Conservation (phyloP, 768 basidiomycete species). For the Lactarius indigo region DNA sequence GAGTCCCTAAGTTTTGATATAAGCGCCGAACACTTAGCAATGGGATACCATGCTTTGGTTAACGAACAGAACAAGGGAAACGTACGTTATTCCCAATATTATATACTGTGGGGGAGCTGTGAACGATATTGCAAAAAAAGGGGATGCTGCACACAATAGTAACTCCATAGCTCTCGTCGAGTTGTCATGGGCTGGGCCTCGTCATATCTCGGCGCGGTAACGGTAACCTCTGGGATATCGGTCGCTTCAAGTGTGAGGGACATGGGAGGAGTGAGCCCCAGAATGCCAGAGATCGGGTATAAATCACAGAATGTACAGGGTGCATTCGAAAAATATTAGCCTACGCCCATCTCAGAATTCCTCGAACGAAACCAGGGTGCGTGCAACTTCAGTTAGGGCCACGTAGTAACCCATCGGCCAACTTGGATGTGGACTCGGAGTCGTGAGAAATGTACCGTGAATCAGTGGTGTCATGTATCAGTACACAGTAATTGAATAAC, state of each 20-base stretch:
- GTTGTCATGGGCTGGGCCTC: slow-evolving; percentile 75
- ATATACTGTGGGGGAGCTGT: slow-evolving; percentile 48
- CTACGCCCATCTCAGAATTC: background rate
- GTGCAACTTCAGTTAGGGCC: no score
- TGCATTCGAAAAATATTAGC: background rate
- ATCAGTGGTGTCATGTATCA: no score
- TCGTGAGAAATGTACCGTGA: no score
- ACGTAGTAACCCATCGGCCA: no score
- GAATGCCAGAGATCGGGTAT: background rate
- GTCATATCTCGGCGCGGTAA: slow-evolving; percentile 28
- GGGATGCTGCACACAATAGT: slow-evolving; percentile 54
- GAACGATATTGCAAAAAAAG: slow-evolving; percentile 38
- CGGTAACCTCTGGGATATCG: background rate
- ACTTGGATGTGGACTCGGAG: no score
- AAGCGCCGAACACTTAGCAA: background rate
- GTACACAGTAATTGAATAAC: no score
- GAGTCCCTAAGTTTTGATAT: slow-evolving; percentile 46
- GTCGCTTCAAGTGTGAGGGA: background rate
- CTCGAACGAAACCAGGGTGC: background rate
- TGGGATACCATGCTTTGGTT: slow-evolving; percentile 25
- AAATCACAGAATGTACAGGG: background rate
- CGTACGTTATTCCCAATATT: slow-evolving; percentile 74
- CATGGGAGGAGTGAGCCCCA: background rate
- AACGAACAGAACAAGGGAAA: background rate
- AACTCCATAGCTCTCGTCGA: slow-evolving; percentile 74